phyloP scores from a whole-genome alignment of 2,329 filamentous ascomycete genomes.

The Colletotrichum spinosum region DNA sequence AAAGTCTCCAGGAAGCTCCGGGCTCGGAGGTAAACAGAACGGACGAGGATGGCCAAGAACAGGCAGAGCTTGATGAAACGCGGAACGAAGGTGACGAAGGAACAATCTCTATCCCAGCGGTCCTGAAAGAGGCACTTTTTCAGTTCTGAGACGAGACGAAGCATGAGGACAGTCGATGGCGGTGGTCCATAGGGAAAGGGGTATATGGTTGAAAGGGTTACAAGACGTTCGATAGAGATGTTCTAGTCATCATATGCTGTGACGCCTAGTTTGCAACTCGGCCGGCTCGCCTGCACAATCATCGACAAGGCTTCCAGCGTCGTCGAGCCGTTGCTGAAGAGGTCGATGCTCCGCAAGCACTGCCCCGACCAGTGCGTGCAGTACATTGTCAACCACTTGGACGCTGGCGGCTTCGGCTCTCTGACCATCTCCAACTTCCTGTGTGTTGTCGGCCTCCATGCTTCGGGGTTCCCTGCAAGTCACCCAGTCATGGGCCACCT shows the following conservation, averaged over 20 bases:
- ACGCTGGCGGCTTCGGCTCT: slow-evolving; percentile 15
- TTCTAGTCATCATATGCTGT: too few relatives aligned
- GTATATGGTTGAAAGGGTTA: not conserved
- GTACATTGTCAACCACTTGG: slow-evolving; percentile 12
- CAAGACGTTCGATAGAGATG: too few relatives aligned
- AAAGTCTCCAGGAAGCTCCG: not conserved
- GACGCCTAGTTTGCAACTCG: not conserved
- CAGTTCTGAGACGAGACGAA: slow-evolving; percentile 20
- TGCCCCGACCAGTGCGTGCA: slow-evolving; percentile 21
- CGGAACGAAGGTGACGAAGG: slow-evolving; percentile 5
- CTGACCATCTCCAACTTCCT: slow-evolving; percentile 19
- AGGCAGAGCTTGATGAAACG: slow-evolving; percentile 9
- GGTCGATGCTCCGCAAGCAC: slow-evolving; percentile 1
- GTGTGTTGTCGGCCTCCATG: slow-evolving; percentile 18
- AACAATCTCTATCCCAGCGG: slow-evolving; percentile 1
- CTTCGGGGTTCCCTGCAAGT: slow-evolving; percentile 4
- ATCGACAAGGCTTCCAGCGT: slow-evolving; percentile 20
- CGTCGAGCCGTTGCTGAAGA: slow-evolving; percentile 17
- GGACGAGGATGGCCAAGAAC: not conserved
- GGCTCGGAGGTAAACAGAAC: slow-evolving; percentile 1
- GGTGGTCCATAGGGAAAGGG: not conserved
- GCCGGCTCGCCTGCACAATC: slow-evolving; percentile 10
- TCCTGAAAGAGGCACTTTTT: slow-evolving; percentile 10
- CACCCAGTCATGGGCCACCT: slow-evolving; percentile 15
- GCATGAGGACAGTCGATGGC: not conserved